phyloP scores from a whole-genome alignment of 768 basidiomycete genomes.

The Boletus reticuloceps region DNA sequence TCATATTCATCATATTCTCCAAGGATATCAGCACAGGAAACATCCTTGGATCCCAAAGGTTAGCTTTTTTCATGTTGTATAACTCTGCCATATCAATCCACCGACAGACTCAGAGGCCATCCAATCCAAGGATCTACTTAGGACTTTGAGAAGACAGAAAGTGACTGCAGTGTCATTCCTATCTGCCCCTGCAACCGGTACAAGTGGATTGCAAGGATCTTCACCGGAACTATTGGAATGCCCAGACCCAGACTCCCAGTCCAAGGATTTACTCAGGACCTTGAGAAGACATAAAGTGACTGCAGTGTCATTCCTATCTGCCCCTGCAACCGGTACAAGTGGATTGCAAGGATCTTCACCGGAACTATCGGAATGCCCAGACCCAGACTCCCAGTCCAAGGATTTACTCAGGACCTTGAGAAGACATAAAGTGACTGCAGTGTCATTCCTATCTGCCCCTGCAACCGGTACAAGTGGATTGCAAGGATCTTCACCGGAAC shows the following conservation, averaged over 20 bases:
- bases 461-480: too few species aligned
- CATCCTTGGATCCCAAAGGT: neutral
- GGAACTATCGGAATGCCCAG: neutral
- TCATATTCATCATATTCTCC: too few species aligned
- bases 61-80: neutral
- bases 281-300: neutral
- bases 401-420: neutral
- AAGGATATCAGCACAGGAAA: too few species aligned
- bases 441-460: neutral
- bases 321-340: too few species aligned
- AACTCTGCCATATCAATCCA: too few species aligned
- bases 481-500: too few species aligned
- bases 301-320: neutral
- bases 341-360: too few species aligned
- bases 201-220: too few species aligned
- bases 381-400: too few species aligned
- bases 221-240: neutral
- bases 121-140: neutral
- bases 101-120: too few species aligned
- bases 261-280: neutral
- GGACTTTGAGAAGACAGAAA: neutral
- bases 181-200: fast-evolving
- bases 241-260: too few species aligned
- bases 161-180: neutral
- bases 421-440: neutral